Conservation (phyloP, 2,329 filamentous ascomycete genomes). For the Aspergillus hortae region DNA sequence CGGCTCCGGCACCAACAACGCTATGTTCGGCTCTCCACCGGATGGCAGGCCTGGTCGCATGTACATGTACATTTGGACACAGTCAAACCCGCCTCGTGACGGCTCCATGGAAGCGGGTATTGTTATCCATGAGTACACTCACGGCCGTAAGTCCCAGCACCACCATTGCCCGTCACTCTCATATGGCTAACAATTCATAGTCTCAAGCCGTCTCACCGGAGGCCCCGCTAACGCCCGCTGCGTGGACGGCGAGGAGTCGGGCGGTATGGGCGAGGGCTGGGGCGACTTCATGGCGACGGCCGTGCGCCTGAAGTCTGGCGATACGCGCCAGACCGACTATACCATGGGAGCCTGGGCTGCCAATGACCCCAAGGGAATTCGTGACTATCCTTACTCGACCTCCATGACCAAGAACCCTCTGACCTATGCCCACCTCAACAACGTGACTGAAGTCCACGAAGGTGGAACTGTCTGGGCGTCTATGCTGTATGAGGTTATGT, state of each 20-base stretch:
- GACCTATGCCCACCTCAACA: constrained; percentile 9
- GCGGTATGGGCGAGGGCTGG: constrained; percentile 18
- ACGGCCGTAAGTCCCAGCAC: constrained; percentile 8
- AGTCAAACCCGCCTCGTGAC: constrained; percentile 5
- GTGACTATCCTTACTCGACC: constrained; percentile 13
- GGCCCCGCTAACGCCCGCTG: constrained; percentile 12
- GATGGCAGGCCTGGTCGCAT: constrained; percentile 15
- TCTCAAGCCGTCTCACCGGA: constrained; percentile 14
- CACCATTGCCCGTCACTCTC: too few species aligned
- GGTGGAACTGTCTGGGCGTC: constrained; percentile 14
- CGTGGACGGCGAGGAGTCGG: constrained; percentile 8
- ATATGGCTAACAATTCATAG: background rate
- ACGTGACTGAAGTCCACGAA: constrained; percentile 5
- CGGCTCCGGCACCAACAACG: constrained; percentile 13
- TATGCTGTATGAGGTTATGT: constrained; percentile 15
- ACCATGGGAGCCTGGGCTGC: constrained; percentile 11
- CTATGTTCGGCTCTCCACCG: constrained; percentile 13
- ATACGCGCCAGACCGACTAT: constrained; percentile 8
- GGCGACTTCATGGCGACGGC: constrained; percentile 14
- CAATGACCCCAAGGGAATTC: constrained; percentile 7
- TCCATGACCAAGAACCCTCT: constrained; percentile 8
- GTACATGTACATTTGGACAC: constrained; percentile 14
- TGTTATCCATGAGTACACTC: constrained; percentile 17
- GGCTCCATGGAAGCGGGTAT: constrained; percentile 12
- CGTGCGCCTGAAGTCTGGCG: constrained; percentile 12